Conservation (phyloP, 148 eudicot genomes). For the Persicaria maculosa region DNA sequence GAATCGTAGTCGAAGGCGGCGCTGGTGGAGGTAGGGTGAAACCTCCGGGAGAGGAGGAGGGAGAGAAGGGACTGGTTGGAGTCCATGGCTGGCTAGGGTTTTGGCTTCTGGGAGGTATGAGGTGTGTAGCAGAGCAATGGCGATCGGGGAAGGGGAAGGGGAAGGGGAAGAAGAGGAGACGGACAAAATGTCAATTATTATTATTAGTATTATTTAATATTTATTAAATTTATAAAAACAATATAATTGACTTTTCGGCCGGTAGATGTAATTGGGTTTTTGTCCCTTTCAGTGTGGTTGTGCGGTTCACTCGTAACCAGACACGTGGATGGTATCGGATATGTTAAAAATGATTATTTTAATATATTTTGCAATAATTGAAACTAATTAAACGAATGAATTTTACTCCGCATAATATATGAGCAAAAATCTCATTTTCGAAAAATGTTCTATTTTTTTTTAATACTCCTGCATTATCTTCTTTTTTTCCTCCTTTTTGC, state of each 20-base stretch:
- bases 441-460: no score
- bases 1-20: not conserved
- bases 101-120: not conserved
- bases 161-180: slow-evolving; percentile 4
- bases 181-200: not conserved
- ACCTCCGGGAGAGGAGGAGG: not conserved
- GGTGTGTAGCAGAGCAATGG: not conserved
- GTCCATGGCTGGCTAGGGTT: slow-evolving; percentile 6
- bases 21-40: not conserved
- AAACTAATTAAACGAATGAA: no score
- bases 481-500: no score
- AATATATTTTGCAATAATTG: no score
- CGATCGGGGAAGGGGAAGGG: not conserved
- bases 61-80: not conserved
- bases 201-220: not conserved
- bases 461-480: no score
- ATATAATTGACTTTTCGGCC: not conserved
- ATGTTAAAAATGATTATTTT: no score
- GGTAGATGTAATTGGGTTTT: not conserved
- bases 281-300: not conserved
- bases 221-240: not conserved
- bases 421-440: no score
- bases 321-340: not conserved
- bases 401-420: no score
- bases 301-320: not conserved